Evolutionary conservation across 2,329 filamentous ascomycete genomes (phyloP).

Genomic region (Aspergillus sp.): DNA sequence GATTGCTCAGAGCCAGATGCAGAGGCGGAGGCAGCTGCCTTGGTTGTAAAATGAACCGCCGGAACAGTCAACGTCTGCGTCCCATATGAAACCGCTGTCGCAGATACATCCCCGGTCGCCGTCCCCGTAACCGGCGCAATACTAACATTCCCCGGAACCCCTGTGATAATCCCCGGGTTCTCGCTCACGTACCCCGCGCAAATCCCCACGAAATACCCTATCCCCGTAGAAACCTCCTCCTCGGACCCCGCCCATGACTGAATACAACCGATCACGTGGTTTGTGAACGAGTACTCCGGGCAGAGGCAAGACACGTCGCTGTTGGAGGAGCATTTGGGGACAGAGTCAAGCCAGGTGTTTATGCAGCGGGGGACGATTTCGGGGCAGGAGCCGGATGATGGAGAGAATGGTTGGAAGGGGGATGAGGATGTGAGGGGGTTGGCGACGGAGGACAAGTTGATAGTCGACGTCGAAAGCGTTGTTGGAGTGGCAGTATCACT

Average conservation of each 20-base stretch:
- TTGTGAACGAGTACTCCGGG: conserved; percentile 67
- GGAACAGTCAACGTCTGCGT: background rate
- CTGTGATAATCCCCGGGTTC: conserved; percentile 83
- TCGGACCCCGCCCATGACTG: conserved; percentile 65
- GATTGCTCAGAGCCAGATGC: background rate
- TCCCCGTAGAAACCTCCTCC: conserved; percentile 60
- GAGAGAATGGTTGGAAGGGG: conserved; percentile 18
- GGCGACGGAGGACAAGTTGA: background rate
- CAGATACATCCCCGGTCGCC: conserved; percentile 28
- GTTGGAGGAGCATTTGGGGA: conserved; percentile 72
- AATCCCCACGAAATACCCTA: conserved; percentile 84
- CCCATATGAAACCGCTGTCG: conserved; percentile 6
- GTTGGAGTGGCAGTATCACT: background rate
- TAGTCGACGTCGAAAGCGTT: background rate
- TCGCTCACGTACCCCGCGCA: conserved; percentile 66
- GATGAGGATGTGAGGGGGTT: conserved; percentile 12
- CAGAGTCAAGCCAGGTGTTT: conserved; percentile 74
- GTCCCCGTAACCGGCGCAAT: conserved; percentile 43
- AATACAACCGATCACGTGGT: conserved; percentile 74
- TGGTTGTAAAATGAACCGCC: background rate
- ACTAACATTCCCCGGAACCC: conserved; percentile 52
- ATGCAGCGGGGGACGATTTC: conserved; percentile 76
- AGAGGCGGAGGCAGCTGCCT: conserved; percentile 6
- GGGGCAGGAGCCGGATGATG: conserved; percentile 46
- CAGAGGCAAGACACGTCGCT: conserved; percentile 81